Base-by-base conservation (phyloP, 2,329 filamentous ascomycete species). In the Apiospora arundinis region DNA sequence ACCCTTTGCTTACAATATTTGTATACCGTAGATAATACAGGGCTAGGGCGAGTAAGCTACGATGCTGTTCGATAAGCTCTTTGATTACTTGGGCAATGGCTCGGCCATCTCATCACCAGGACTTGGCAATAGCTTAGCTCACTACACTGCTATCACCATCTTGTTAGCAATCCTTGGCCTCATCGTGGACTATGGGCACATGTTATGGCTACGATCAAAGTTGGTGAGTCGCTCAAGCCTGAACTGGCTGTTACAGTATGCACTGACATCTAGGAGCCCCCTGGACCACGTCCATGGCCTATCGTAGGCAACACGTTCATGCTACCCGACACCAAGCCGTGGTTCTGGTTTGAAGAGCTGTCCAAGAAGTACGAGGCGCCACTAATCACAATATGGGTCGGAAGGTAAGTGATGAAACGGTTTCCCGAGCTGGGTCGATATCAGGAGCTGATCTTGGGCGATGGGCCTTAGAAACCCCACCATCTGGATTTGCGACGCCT, bases 361-460 rank as follows among this genome's bases (percentile, higher is more conserved):
- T 86, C 87, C 4, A 85, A 86, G 74, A 76, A 80, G 66, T 85
- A 87, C 75, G 78, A 85, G 6, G 81, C 84, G 0, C 84, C 86
- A 0, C 75, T 89, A 8, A 85, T 90, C 67, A 89, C 88, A 0
- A 85, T 88, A 74, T 89, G 87, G 88, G 86, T 89, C 66, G 85
- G 86, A n/a, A 79, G 83, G 81, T 83, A 67, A 77, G 74, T 68
- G 9, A 11, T 11, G 32, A 63, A 37, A 18, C 56, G 28, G 18
- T 2, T 7, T n/a, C 32, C 28, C 28, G 32, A n/a, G 32, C 28
- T 1, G 40, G 7, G n/a, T 8, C 18, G 16, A n/a, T 5, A 11
- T 6, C 46, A 40, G 46, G 44, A n/a, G n/a, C 65, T 45, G 44
- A 67, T 6, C 7, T 28, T 12, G 5, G 40, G 5, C 40, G n/a